Conservation (phyloP, 345 rosid species). For the Carallia brachiata region DNA sequence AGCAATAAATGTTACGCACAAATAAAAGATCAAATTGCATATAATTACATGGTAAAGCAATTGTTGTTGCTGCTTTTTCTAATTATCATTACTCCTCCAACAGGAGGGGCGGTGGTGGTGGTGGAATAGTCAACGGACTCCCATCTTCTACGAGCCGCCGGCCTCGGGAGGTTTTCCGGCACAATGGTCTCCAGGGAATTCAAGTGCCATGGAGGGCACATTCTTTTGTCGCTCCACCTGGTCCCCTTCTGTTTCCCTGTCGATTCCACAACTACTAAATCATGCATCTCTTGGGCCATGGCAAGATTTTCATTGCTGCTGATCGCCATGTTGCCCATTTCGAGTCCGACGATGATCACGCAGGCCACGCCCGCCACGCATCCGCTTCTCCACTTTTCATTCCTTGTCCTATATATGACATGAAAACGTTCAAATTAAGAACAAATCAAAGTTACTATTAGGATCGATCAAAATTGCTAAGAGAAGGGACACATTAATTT, state of each 20-base stretch:
- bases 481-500: background rate
- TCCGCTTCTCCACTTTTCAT: conserved; percentile 30
- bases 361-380: conserved; percentile 31
- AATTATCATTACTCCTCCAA: background rate
- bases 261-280: background rate
- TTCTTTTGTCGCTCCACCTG: conserved; percentile 40
- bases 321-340: background rate
- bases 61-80: background rate
- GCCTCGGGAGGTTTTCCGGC: conserved; percentile 44
- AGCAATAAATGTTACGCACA: too few species aligned
- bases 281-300: background rate
- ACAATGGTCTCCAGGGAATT: conserved; percentile 38
- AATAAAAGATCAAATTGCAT: too few species aligned
- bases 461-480: background rate
- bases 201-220: conserved; percentile 35
- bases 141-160: conserved; percentile 28
- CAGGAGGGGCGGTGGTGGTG: conserved; percentile 5
- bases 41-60: conserved; percentile 26
- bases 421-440: background rate
- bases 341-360: conserved; percentile 32
- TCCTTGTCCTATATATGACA: conserved; percentile 7
- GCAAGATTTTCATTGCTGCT: background rate
- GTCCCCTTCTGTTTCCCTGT: background rate
- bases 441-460: background rate
- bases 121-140: conserved; percentile 12